Evolutionary conservation across 2,329 filamentous ascomycete species (phyloP).

Genomic region (Phyllosticta citrichinensis): DNA sequence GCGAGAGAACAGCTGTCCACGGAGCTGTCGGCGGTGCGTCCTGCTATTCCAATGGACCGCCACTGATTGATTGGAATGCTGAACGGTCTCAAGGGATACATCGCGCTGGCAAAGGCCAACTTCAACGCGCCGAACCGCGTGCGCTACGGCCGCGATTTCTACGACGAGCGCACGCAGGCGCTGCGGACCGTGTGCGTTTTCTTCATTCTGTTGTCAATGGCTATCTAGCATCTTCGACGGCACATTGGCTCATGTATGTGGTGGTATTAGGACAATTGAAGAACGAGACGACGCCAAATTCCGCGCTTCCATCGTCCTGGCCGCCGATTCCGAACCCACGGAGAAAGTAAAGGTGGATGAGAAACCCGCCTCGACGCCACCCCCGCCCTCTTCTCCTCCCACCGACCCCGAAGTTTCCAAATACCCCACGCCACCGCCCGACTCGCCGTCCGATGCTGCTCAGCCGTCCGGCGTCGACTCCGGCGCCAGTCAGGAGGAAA

Average conservation of each 20-base stretch:
- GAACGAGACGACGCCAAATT: background rate
- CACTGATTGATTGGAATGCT: background rate
- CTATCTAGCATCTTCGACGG: slow-evolving; percentile 1
- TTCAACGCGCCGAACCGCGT: slow-evolving; percentile 55
- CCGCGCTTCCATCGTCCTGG: background rate
- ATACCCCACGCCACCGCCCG: background rate
- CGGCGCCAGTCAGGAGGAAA: background rate
- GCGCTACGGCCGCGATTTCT: slow-evolving; percentile 59
- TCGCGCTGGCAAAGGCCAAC: slow-evolving; percentile 61
- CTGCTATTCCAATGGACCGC: accelerated
- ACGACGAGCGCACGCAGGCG: slow-evolving; percentile 65
- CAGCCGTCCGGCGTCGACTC: background rate
- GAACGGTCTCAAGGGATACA: slow-evolving; percentile 27
- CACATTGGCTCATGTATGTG: background rate
- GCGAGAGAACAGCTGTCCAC: slow-evolving; percentile 46
- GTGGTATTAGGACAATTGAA: slow-evolving; percentile 17
- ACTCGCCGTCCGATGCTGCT: background rate
- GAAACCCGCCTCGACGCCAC: background rate
- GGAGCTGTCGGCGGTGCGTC: slow-evolving; percentile 44
- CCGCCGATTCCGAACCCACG: background rate
- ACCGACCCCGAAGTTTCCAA: background rate
- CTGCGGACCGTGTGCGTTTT: slow-evolving; percentile 36
- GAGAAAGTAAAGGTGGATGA: background rate
- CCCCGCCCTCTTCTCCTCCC: background rate
- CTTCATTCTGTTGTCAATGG: background rate